Evolutionary conservation across 2,329 filamentous ascomycete genomes (phyloP).

Genomic region (Diaporthe capsici): DNA sequence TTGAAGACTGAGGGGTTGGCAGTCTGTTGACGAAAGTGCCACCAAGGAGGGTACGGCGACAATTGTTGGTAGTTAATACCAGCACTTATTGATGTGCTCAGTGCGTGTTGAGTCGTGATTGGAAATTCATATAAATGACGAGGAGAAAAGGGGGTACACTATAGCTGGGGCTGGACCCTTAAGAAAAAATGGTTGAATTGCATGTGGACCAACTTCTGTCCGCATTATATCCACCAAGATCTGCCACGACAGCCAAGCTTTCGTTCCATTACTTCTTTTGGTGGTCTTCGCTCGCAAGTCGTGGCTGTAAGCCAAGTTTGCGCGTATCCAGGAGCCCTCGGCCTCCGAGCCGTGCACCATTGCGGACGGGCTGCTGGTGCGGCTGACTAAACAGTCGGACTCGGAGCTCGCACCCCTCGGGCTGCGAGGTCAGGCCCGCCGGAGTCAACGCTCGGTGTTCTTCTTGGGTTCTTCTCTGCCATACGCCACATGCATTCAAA

Average conservation of each 20-base stretch:
- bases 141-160: background rate
- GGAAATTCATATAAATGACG: background rate
- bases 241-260: slow-evolving; percentile 14
- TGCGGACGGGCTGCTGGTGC: background rate
- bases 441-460: slow-evolving; percentile 2
- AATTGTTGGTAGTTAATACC: background rate
- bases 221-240: slow-evolving; percentile 1
- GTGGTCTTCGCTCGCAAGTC: background rate
- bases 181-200: background rate
- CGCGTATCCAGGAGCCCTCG: background rate
- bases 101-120: background rate
- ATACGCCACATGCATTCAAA: background rate
- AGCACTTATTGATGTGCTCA: background rate
- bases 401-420: slow-evolving; percentile 27
- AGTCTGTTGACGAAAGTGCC: background rate
- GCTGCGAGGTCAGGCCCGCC: background rate
- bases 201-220: slow-evolving; percentile 6
- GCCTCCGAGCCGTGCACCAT: background rate
- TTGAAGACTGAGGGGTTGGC: background rate
- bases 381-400: background rate
- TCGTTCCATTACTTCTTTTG: background rate
- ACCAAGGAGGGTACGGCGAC: background rate
- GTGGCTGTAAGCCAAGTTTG: background rate
- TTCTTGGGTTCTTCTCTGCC: slow-evolving; percentile 1
- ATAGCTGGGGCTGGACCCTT: background rate